Conservation (phyloP, 2,329 filamentous ascomycete genomes). For the Alternaria viburni region DNA sequence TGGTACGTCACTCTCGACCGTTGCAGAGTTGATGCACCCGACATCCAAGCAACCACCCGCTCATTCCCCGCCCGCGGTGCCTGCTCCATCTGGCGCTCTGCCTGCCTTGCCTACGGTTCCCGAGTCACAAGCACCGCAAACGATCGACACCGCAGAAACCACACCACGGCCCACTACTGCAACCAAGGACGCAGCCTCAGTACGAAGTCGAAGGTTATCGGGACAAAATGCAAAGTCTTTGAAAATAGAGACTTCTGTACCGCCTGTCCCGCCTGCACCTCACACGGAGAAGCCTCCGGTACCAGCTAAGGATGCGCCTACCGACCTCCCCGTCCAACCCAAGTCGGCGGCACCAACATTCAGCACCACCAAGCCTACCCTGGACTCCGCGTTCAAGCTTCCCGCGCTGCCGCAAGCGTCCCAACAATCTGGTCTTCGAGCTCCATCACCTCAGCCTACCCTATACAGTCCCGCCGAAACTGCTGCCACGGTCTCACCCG, state of each 20-base stretch:
- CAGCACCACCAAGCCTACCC: slow-evolving; percentile 28
- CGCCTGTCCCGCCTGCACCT: slow-evolving; percentile 42
- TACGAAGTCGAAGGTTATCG: slow-evolving; percentile 79
- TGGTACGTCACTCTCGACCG: slow-evolving; percentile 72
- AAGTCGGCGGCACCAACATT: slow-evolving; percentile 46
- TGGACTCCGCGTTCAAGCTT: slow-evolving; percentile 41
- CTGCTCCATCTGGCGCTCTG: slow-evolving; percentile 38
- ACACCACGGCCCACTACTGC: slow-evolving; percentile 35
- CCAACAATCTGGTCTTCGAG: slow-evolving; percentile 31
- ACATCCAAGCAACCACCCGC: slow-evolving; percentile 41
- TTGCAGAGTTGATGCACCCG: slow-evolving; percentile 66
- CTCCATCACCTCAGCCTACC: slow-evolving; percentile 40
- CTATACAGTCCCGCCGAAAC: slow-evolving; percentile 52
- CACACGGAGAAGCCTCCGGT: slow-evolving; percentile 44
- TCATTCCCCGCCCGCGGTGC: slow-evolving; percentile 39
- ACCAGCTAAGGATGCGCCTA: slow-evolving; percentile 41
- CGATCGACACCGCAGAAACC: slow-evolving; percentile 31
- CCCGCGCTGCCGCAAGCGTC: slow-evolving; percentile 39
- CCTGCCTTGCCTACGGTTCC: slow-evolving; percentile 39
- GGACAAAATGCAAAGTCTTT: slow-evolving; percentile 81
- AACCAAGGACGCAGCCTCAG: slow-evolving; percentile 52
- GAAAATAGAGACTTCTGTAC: slow-evolving; percentile 79
- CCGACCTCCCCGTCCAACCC: slow-evolving; percentile 41
- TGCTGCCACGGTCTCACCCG: slow-evolving; percentile 50
- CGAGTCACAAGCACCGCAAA: slow-evolving; percentile 35